Evolutionary conservation across 495 filamentous ascomycete genomes (phyloP), one percentile per base, ranked within the genome.

Genomic region (Penicillium waksmanii): DNA sequence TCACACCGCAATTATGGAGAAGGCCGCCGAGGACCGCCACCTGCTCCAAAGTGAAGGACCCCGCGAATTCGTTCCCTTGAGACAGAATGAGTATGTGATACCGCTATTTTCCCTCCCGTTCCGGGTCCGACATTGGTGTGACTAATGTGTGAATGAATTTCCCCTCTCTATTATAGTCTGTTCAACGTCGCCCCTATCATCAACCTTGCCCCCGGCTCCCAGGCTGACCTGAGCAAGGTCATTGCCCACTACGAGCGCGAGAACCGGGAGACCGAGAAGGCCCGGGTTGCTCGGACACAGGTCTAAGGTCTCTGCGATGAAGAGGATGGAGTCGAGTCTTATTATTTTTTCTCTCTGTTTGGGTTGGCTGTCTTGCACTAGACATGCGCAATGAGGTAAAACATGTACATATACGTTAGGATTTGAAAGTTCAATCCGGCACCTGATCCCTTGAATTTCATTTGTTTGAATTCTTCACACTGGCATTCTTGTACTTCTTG

Each of bases 31-130:
- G 49, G 87, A 92, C 70, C 77, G 84, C 66, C 83, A 86, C 64
- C 68, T 93, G 65, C 90, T 90, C 64, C 72, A 82, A 44, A 84
- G 81, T 67, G 77, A 83, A 56, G 73, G 65, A 33, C 73, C 73
- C 53, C 75, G 66, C 35, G 72, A 75, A 59, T 63, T 70, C 58
- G 70, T 84, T 33, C 78, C 83, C 10, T 68, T 92, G 76, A 83
- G 70, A 69, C 86, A 85, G 67, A 85, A 84, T 38, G 90, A 93
- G 89, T 92, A 83, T 66, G 88, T 81, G 55, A 48, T 55, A 17
- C 42, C 42, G 42, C 17, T 47, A 47, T 47, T 47, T 23, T 43
- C 15, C 40, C 3, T 17, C 7, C n/a, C 40, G 40, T 1, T 44
- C 36, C 36, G 36, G 36, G 11, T 38, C 36, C 3, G 34, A 3